Conservation (phyloP, 441 rosid species). For the Cnidoscolus chayamansa region DNA sequence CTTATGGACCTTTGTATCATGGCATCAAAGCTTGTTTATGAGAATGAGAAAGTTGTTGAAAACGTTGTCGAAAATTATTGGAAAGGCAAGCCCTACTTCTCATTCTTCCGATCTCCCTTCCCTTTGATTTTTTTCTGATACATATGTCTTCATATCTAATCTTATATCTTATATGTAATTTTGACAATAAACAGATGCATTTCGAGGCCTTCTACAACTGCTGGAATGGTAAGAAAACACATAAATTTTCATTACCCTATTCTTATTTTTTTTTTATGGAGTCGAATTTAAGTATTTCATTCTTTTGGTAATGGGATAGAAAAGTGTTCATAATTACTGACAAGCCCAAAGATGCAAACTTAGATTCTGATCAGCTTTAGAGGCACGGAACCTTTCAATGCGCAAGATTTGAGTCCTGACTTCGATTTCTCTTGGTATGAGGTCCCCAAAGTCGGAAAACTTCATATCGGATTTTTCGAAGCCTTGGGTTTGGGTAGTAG, state of each 20-base stretch:
- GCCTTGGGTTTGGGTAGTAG: constrained; percentile 17
- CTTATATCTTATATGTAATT: neutral
- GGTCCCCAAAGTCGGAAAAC: constrained; percentile 60
- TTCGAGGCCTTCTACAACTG: constrained; percentile 19
- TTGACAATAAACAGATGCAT: constrained; percentile 15
- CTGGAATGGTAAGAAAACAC: constrained; percentile 17
- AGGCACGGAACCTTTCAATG: constrained; percentile 14
- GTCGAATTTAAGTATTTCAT: neutral
- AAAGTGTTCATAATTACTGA: constrained; percentile 54
- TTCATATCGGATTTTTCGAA: constrained; percentile 71
- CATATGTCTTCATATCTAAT: neutral
- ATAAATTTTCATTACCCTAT: neutral
- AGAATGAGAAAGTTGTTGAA: constrained; percentile 1
- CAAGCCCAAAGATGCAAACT: constrained; percentile 69
- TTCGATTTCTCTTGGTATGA: constrained; percentile 59
- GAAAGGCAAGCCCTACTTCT: constrained; percentile 1
- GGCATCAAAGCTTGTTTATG: constrained; percentile 16
- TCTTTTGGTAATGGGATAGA: constrained; percentile 6
- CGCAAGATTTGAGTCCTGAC: constrained; percentile 7
- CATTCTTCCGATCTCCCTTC: neutral
- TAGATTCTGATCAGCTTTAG: constrained; percentile 30
- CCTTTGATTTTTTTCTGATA: neutral
- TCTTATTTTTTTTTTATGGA: neutral
- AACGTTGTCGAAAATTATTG: neutral
- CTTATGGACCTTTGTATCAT: constrained; percentile 15